Percentiles rank a stretch among this genome's conserved stretches.
phyloP scores from a whole-genome alignment of 257 asterid species.

The Orobanche coerulescens region DNA sequence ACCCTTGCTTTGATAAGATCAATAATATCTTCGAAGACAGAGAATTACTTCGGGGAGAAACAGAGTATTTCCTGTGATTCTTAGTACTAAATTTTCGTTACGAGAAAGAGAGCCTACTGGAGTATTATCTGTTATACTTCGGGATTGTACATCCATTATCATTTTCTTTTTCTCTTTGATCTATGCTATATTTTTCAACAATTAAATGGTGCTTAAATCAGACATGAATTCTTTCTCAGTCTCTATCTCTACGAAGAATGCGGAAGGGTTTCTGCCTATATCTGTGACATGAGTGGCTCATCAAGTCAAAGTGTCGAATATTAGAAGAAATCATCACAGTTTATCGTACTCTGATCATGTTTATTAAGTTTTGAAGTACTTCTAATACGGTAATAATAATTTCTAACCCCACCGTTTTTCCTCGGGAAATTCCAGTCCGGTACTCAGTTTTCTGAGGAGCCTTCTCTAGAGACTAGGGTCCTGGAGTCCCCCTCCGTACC shows the following conservation, averaged over 20 bases:
- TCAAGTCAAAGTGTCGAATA: neutral
- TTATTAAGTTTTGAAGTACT: neutral
- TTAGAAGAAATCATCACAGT: neutral
- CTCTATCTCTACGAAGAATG: neutral
- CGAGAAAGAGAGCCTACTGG: neutral
- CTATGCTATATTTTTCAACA: neutral
- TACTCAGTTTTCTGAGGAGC: conserved; percentile 32
- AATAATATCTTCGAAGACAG: neutral
- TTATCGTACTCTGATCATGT: neutral
- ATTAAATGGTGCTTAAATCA: neutral
- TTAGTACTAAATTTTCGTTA: conserved; percentile 5
- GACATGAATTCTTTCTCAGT: neutral
- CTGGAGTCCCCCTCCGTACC: conserved; percentile 38
- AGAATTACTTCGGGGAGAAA: no score
- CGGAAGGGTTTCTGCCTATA: neutral
- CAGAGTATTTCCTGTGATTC: neutral
- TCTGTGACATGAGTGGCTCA: conserved; percentile 4
- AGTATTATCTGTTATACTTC: neutral
- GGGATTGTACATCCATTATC: neutral
- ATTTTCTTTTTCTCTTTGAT: neutral
- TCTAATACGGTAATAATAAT: neutral
- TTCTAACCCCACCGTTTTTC: conserved; percentile 17
- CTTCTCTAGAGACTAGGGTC: conserved; percentile 32
- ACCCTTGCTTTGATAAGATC: no score
- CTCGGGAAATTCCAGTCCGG: conserved; percentile 38